A percentile compares a stretch with the other conserved stretches of the same genome.
Conservation (phyloP, 768 basidiomycete genomes). For the Gloeopeniophorella convolvens region DNA sequence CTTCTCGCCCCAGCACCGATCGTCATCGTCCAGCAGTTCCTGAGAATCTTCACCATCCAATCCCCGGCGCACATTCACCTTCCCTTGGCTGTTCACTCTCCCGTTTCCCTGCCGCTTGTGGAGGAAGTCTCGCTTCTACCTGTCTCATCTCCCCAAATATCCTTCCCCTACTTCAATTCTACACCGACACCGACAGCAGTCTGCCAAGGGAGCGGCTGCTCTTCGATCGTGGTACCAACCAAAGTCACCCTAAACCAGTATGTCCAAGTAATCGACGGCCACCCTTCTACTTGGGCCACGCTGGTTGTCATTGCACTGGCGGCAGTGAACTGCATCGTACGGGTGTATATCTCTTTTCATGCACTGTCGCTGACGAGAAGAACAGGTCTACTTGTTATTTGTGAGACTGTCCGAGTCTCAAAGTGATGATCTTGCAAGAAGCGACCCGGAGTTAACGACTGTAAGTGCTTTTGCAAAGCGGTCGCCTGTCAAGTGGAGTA, state of each 20-base stretch:
- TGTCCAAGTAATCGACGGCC: not conserved
- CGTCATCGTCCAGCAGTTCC: not conserved
- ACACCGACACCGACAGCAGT: too few species aligned
- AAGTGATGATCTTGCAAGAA: too few species aligned
- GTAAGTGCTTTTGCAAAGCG: too few species aligned
- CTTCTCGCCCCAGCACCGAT: constrained; percentile 4
- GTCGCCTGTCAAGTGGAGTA: too few species aligned
- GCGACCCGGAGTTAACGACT: too few species aligned
- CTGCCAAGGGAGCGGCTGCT: too few species aligned
- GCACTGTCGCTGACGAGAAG: not conserved
- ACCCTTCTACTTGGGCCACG: not conserved
- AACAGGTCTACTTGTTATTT: constrained; percentile 8
- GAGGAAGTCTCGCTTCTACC: not conserved
- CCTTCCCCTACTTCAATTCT: too few species aligned
- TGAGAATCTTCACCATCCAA: constrained; percentile 1
- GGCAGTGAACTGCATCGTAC: constrained; percentile 8
- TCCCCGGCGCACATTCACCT: not conserved
- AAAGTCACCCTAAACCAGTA: not conserved
- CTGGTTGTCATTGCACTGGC: constrained; percentile 3
- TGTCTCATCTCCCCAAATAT: not conserved
- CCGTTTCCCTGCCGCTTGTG: not conserved
- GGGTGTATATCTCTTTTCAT: not conserved
- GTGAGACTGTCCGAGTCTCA: too few species aligned
- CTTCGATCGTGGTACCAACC: not conserved
- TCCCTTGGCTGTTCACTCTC: not conserved